Evolutionary conservation across 1,284 basidiomycete species (phyloP).

Genomic region (Rhodotorula sp.): DNA sequence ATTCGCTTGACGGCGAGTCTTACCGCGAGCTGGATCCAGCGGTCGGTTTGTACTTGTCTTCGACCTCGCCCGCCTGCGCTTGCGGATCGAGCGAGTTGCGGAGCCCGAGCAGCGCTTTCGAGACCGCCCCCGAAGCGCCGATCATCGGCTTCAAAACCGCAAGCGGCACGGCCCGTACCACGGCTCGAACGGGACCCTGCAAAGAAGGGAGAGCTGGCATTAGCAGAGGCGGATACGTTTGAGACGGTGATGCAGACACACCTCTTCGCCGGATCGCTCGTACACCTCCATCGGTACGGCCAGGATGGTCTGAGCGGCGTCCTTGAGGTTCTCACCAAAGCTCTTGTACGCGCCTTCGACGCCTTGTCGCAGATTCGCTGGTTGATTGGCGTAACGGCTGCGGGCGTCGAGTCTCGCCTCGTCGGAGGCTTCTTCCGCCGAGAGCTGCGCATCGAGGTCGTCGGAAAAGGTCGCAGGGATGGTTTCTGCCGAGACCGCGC

Average conservation of each 20-base stretch:
- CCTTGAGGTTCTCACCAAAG: constrained; percentile 76
- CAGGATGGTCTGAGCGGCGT: constrained; percentile 95
- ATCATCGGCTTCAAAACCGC: constrained; percentile 96
- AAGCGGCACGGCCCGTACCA: constrained; percentile 93
- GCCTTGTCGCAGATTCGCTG: constrained; percentile 76
- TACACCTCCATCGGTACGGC: constrained; percentile 99
- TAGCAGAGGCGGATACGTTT: background rate
- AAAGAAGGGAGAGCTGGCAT: background rate
- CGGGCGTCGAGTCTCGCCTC: constrained; percentile 47
- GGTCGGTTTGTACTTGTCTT: constrained; percentile 42
- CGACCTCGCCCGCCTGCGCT: constrained; percentile 27
- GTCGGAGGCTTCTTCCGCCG: constrained; percentile 46
- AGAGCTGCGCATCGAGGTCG: no score
- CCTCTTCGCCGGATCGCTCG: constrained; percentile 83
- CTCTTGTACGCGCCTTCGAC: constrained; percentile 86
- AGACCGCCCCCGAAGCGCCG: constrained; percentile 90
- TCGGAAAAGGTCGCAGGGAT: background rate
- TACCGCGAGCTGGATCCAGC: background rate
- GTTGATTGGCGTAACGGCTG: constrained; percentile 86
- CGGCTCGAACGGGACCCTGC: constrained; percentile 83
- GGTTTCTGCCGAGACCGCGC: constrained; percentile 17
- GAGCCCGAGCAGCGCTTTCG: constrained; percentile 88
- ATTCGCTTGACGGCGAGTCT: no score
- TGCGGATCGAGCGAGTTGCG: constrained; percentile 62
- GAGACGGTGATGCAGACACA: constrained; percentile 49